Conservation (phyloP, 1,139 yeast genomes). For the Spathaspora sp. region DNA sequence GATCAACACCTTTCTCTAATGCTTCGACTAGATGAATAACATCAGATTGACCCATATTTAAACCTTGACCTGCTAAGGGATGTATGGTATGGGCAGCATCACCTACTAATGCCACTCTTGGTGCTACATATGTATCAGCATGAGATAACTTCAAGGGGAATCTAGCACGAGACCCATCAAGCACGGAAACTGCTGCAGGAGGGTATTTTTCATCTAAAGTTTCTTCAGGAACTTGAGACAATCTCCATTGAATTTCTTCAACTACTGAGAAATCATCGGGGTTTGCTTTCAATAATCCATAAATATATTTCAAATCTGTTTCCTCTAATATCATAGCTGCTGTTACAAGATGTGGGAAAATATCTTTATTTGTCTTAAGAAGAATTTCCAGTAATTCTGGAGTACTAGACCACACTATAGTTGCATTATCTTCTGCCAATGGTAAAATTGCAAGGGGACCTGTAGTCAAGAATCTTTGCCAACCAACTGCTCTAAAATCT, state of each 20-base stretch:
- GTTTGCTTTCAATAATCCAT: slow-evolving; percentile 28
- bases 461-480: slow-evolving; percentile 88
- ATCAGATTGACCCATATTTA: slow-evolving; percentile 97
- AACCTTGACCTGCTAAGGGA: slow-evolving; percentile 97
- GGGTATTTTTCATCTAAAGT: slow-evolving; percentile 65
- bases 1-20: slow-evolving; percentile 62
- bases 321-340: slow-evolving; percentile 78
- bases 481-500: slow-evolving; percentile 72
- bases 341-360: slow-evolving; percentile 71
- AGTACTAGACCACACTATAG: slow-evolving; percentile 90
- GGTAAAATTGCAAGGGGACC: slow-evolving; percentile 96
- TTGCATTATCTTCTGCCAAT: slow-evolving; percentile 79
- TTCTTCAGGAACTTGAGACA: slow-evolving; percentile 40
- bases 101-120: slow-evolving; percentile 87
- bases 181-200: slow-evolving; percentile 57
- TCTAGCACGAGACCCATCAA: slow-evolving; percentile 70
- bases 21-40: slow-evolving; percentile 71
- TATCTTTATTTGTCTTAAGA: slow-evolving; percentile 54
- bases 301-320: slow-evolving; percentile 41
- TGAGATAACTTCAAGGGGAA: slow-evolving; percentile 90
- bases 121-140: slow-evolving; percentile 83
- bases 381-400: slow-evolving; percentile 71
- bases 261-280: slow-evolving; percentile 50
- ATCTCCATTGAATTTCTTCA: slow-evolving; percentile 75
- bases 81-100: slow-evolving; percentile 99